Conservation (phyloP, 2,329 filamentous ascomycete species). For the Dichotomopilus funicola region DNA sequence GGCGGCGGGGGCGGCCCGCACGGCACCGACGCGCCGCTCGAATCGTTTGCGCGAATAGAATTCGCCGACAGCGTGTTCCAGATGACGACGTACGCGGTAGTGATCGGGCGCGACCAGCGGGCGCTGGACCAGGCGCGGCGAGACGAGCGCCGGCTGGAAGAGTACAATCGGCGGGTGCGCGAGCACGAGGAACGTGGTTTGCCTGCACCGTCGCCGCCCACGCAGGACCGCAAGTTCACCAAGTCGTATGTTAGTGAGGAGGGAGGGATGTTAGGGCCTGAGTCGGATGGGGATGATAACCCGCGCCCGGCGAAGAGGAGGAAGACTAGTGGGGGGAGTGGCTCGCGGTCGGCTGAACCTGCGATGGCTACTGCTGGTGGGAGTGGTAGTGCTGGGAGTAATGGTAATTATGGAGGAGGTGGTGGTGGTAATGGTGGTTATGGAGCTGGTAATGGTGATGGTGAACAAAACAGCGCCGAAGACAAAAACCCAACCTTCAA, state of each 20-base stretch:
- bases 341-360: too few species aligned
- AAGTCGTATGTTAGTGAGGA: slow-evolving; percentile 64
- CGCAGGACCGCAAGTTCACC: slow-evolving; percentile 49
- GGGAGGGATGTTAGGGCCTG: slow-evolving; percentile 60
- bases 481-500: slow-evolving; percentile 46
- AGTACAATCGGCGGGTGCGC: slow-evolving; percentile 39
- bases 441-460: neutral
- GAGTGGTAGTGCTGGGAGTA: too few species aligned
- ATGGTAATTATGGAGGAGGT: too few species aligned
- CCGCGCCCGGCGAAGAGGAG: slow-evolving; percentile 33
- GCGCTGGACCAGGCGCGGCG: slow-evolving; percentile 50
- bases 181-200: slow-evolving; percentile 44
- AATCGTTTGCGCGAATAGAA: slow-evolving; percentile 56
- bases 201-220: slow-evolving; percentile 45
- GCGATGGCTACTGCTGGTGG: too few species aligned
- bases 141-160: slow-evolving; percentile 43
- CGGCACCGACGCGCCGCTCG: slow-evolving; percentile 32
- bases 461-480: slow-evolving; percentile 22
- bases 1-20: too few species aligned
- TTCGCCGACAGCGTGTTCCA: slow-evolving; percentile 73
- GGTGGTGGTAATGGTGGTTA: too few species aligned
- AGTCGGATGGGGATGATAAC: slow-evolving; percentile 47
- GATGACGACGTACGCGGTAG: slow-evolving; percentile 67
- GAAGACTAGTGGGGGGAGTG: slow-evolving; percentile 28
- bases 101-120: slow-evolving; percentile 64